Evolutionary conservation across 768 basidiomycete genomes (phyloP), one percentile per base, ranked within the genome.

Genomic region (Tubosaeta brunneosetosa): DNA sequence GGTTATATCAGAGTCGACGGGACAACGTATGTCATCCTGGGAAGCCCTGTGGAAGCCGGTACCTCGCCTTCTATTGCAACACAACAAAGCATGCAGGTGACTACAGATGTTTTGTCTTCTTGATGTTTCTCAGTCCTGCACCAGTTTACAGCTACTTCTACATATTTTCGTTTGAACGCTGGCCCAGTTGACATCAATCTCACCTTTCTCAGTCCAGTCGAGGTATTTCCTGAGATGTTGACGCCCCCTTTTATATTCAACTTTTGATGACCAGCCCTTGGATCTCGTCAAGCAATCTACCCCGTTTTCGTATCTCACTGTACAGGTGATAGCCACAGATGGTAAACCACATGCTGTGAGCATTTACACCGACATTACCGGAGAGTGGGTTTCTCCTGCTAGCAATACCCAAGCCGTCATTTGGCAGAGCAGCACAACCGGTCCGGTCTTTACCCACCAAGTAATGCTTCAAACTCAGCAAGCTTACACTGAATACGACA

Each of bases 191-290:
- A 85, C 55, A 55, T 86, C 33, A 81, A 80, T 11, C 76, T 80
- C 13, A 81, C 72, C 4, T 87, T 88, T 61, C 67, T 86, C 34
- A 85, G 83, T 55, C 84, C 85, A 4, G 79, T 88, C n/a, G 84
- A 86, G 73, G 83, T 84, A 61, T 13, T 40, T 62, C 51, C 6
- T n/a, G 25, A 25, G 27, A 11, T 8, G 13, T 8, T 17, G n/a
- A 8, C 3, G 5, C 25, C n/a, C 3, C 32, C 25, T 57, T 32
- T 31, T 25, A 22, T 42, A 49, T 45, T 26, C 22, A 7, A 32
- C 34, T 51, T 59, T 31, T 52, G 45, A 37, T 40, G 36, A 33
- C 26, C 36, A 84, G 82, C 77, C 83, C 16, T 73, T 65, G 17
- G 84, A 86, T 62, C 72, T 83, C 13, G 74, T 80, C 38, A 81